A percentile compares a stretch with the other conserved stretches of the same genome.
Evolutionary conservation across 2,329 filamentous ascomycete genomes (phyloP).

Genomic region (Colletotrichum shisoi): DNA sequence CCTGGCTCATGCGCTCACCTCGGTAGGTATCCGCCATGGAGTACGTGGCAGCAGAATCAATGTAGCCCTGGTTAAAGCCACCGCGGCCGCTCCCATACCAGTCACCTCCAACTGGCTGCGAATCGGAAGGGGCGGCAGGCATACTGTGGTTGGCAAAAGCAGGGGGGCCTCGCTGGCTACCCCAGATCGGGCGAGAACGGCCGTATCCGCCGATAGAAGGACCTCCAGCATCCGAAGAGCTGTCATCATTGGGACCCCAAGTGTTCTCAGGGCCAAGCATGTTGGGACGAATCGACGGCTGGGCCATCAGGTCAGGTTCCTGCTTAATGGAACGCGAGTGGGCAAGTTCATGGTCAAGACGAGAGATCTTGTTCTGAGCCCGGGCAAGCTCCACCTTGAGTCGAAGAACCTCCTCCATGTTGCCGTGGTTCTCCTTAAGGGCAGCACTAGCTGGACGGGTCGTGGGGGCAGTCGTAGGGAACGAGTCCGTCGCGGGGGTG

Average conservation of each 20-base stretch:
- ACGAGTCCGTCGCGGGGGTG: conserved; percentile 67
- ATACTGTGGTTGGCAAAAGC: conserved; percentile 45
- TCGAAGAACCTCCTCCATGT: conserved; percentile 67
- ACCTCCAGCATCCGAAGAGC: conserved; percentile 65
- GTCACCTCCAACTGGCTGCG: conserved; percentile 44
- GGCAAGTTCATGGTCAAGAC: conserved; percentile 74
- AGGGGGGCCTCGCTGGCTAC: conserved; percentile 52
- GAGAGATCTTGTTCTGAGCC: conserved; percentile 73
- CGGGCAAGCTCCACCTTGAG: conserved; percentile 76
- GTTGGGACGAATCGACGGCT: conserved; percentile 7
- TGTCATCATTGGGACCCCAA: conserved; percentile 65
- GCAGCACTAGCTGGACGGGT: conserved; percentile 62
- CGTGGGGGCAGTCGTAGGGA: conserved; percentile 58
- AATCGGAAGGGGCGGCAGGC: conserved; percentile 50
- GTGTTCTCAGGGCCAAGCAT: conserved; percentile 50
- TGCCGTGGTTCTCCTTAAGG: conserved; percentile 54
- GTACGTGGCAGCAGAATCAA: conserved; percentile 52
- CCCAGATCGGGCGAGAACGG: conserved; percentile 66
- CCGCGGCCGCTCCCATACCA: conserved; percentile 59
- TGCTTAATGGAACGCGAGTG: conserved; percentile 68
- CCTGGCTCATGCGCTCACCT: conserved; percentile 57
- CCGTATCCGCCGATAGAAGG: conserved; percentile 61
- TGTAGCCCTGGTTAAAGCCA: conserved; percentile 50
- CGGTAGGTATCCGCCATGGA: conserved; percentile 53
- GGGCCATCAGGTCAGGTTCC: conserved; percentile 49